Base-by-base conservation (phyloP, 1,284 basidiomycete species). In the Lignosus rhinocerotis region DNA sequence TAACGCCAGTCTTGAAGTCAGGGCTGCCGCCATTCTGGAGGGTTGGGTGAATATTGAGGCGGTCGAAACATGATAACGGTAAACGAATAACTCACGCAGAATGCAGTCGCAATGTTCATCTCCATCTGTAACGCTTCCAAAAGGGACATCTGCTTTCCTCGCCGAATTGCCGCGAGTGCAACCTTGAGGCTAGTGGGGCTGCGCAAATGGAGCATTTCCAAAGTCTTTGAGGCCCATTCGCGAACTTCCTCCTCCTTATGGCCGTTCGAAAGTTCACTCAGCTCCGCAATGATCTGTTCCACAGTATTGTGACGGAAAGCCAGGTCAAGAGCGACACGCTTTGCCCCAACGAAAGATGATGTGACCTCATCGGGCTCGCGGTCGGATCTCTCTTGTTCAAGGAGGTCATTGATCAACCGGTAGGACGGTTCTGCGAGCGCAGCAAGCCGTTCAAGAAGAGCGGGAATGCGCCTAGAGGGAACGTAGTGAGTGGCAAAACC, bases 401-500 rank as follows among this genome's bases (percentile, higher is more conserved):
- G 84, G 17, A 85, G 80, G 51, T 73, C 68, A 60, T 85, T 76
- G 46, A 87, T 81, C 70, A 77, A 80, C 48, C 72, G 34, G 66
- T 73, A 71, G 68, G 82, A 66, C 60, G 82, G 73, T 66, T 80
- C 70, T 60, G 92, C 82, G 62, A 93, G 72, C 55, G 81, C 77
- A 7, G 85, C 78, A 57, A 93, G 72, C 57, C 82, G 76, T 56
- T 84, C 79, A 55, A 89, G 73, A 38, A 97, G 82, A 42, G 80
- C 80, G 11, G 88, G 84, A 33, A 97, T 77, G 42, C 88, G 82
- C 55, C 87, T 79, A 30, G 92, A 87, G 6, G 92, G 86, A 55
- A 96, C 84, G 70, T 82, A 97, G 75, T 98, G 95, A 2, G 95
- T 96, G 1, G 95, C 94, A 66, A 97, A 82, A 38, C 95, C 94